Conservation (phyloP, 495 filamentous ascomycete genomes). For the Aspergillus indologenus region DNA sequence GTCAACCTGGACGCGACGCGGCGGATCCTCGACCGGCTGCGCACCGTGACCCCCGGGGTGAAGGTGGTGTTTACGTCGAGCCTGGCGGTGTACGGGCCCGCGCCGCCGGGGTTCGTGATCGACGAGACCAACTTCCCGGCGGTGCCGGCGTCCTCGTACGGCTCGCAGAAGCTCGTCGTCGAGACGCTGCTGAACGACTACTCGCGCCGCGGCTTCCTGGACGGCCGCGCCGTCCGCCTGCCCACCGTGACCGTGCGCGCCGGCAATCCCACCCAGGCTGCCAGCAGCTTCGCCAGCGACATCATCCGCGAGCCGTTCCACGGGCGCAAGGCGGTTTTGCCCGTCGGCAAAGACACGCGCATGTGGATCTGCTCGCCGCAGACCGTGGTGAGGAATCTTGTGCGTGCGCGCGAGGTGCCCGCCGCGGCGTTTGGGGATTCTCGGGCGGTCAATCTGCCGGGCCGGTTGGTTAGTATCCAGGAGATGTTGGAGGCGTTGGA, state of each 20-base stretch:
- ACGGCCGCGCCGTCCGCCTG: conserved; percentile 65
- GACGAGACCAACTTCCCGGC: conserved; percentile 58
- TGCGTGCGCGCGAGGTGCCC: conserved; percentile 58
- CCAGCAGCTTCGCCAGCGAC: conserved; percentile 69
- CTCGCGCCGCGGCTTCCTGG: conserved; percentile 64
- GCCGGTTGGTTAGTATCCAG: conserved; percentile 65
- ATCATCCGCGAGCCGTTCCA: conserved; percentile 67
- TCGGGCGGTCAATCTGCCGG: conserved; percentile 69
- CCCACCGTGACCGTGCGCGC: conserved; percentile 75
- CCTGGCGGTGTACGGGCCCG: conserved; percentile 60
- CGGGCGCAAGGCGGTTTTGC: conserved; percentile 63
- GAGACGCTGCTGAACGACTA: conserved; percentile 76
- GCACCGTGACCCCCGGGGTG: conserved; percentile 54
- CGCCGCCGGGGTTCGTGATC: conserved; percentile 43
- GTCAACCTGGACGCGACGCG: conserved; percentile 76
- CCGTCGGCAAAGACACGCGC: conserved; percentile 50
- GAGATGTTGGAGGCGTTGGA: conserved; percentile 74
- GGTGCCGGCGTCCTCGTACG: conserved; percentile 69
- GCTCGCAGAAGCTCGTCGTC: conserved; percentile 73
- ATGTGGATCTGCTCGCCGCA: conserved; percentile 68
- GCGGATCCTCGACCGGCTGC: conserved; percentile 59
- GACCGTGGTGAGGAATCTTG: conserved; percentile 67
- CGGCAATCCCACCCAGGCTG: conserved; percentile 71
- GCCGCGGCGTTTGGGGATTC: conserved; percentile 50
- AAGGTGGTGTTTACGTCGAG: conserved; percentile 59